Evolutionary conservation across 148 eudicot genomes (phyloP).

Genomic region (Amaranthus cruentus): DNA sequence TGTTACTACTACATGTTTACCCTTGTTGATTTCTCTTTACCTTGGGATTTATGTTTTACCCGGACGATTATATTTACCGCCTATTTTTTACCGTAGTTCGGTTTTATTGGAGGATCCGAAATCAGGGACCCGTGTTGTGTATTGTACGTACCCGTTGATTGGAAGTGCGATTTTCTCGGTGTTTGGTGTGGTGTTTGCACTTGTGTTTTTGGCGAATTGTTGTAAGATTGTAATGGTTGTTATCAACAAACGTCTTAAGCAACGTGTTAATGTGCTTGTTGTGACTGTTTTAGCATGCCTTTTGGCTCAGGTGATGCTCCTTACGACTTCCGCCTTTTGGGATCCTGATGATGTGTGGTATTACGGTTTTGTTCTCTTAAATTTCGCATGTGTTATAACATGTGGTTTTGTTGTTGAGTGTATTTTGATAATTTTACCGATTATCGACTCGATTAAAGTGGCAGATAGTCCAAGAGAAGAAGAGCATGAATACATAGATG

Average conservation of each 20-base stretch:
- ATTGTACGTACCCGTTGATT: slow-evolving; percentile 53
- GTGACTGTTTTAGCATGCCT: slow-evolving; percentile 32
- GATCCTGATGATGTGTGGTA: slow-evolving; percentile 28
- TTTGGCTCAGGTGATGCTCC: slow-evolving; percentile 35
- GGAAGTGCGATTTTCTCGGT: slow-evolving; percentile 35
- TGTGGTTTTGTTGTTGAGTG: slow-evolving; percentile 45
- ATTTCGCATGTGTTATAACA: slow-evolving; percentile 28
- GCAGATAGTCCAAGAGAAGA: not conserved
- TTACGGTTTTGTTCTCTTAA: slow-evolving; percentile 26
- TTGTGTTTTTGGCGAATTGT: slow-evolving; percentile 43
- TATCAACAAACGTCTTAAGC: slow-evolving; percentile 50
- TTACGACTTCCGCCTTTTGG: slow-evolving; percentile 44
- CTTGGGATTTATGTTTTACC: slow-evolving; percentile 30
- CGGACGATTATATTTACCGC: slow-evolving; percentile 14
- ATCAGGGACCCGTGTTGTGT: slow-evolving; percentile 13
- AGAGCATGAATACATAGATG: not conserved
- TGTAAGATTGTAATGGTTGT: slow-evolving; percentile 53
- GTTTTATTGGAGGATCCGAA: slow-evolving; percentile 14
- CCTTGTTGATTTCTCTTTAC: slow-evolving; percentile 27
- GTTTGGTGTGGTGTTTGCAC: slow-evolving; percentile 31
- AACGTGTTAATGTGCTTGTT: slow-evolving; percentile 38
- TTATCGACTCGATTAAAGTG: slow-evolving; percentile 37
- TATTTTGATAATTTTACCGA: slow-evolving; percentile 51
- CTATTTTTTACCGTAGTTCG: slow-evolving; percentile 28
- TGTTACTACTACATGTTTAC: slow-evolving; percentile 33